These are phyloP conservation scores for Meira nashicola DNA, from an alignment of 1,284 basidiomycete genomes.

Conservation along the genomic window DNA sequence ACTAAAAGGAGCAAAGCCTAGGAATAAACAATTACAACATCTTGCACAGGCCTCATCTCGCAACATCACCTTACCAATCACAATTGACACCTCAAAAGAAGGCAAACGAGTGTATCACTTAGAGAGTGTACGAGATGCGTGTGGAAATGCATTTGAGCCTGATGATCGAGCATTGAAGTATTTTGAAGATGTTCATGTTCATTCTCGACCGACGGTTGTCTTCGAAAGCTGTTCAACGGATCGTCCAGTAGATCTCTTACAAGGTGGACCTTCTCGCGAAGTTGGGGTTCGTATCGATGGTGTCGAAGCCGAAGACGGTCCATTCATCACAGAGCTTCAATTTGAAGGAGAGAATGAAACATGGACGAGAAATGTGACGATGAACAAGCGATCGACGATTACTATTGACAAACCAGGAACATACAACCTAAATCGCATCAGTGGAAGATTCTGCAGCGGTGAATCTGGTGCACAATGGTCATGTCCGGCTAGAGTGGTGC, in stretches of 20 bases:
- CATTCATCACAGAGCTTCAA: not conserved
- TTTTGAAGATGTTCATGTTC: constrained; percentile 64
- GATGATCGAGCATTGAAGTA: not conserved
- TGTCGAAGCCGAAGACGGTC: not conserved
- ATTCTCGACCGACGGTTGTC: constrained; percentile 68
- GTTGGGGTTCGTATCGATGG: constrained; percentile 26
- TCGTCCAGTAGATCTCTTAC: constrained; percentile 68
- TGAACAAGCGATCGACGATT: constrained; percentile 17
- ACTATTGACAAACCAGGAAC: constrained; percentile 64
- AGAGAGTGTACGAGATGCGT: constrained; percentile 41
- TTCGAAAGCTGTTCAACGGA: constrained; percentile 72
- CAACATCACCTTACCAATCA: constrained; percentile 35
- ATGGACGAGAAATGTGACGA: constrained; percentile 21
- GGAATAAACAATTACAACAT: too few relatives aligned
- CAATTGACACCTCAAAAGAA: constrained; percentile 29
- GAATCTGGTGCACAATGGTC: constrained; percentile 40
- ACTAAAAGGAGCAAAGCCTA: not conserved
- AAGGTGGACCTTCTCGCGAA: constrained; percentile 41
- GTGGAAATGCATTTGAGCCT: constrained; percentile 32
- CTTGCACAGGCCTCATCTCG: constrained; percentile 18
- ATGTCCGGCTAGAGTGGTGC: constrained; percentile 55
- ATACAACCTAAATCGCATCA: constrained; percentile 70
- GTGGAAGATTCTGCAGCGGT: constrained; percentile 65
- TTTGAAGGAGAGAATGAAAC: constrained; percentile 23
- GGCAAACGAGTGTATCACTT: constrained; percentile 42